Percentiles rank a stretch among this genome's conserved stretches.
Evolutionary conservation across 345 rosid genomes (phyloP).

Genomic region (Gossypium anomalum): DNA sequence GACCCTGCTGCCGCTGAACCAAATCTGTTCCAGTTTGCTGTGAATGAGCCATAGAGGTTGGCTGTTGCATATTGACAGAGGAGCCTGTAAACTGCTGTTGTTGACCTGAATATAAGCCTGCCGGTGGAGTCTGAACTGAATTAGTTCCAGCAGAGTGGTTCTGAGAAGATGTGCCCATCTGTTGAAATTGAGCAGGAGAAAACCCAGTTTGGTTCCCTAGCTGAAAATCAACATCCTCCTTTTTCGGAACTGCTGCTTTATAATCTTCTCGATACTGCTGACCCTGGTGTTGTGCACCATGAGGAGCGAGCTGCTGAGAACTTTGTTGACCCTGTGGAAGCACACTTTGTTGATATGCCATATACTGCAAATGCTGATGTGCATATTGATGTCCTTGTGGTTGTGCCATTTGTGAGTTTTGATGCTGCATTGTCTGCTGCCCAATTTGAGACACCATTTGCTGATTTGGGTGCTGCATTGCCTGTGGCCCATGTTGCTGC

Average conservation of each 20-base stretch:
- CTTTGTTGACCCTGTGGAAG: constrained; percentile 44
- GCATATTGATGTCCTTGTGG: constrained; percentile 52
- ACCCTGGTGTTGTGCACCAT: constrained; percentile 37
- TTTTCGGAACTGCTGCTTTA: constrained; percentile 36
- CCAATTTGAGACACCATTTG: constrained; percentile 40
- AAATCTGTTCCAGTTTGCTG: constrained; percentile 54
- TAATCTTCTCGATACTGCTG: constrained; percentile 56
- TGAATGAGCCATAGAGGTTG: constrained; percentile 36
- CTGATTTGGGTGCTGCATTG: constrained; percentile 59
- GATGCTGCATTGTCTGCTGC: constrained; percentile 39
- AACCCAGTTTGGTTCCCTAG: constrained; percentile 50
- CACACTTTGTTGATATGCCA: constrained; percentile 52
- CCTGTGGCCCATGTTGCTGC: constrained; percentile 50
- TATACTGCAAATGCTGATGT: constrained; percentile 53
- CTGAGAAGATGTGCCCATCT: constrained; percentile 43
- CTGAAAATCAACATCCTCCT: constrained; percentile 58
- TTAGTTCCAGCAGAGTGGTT: constrained; percentile 44
- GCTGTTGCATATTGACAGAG: constrained; percentile 46
- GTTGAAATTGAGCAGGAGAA: constrained; percentile 63
- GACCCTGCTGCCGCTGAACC: constrained; percentile 53
- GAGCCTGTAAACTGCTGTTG: constrained; percentile 57
- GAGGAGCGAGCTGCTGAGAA: constrained; percentile 46
- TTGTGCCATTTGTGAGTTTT: constrained; percentile 37
- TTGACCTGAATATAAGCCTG: constrained; percentile 43
- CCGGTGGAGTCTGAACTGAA: constrained; percentile 35